A percentile compares a stretch with the other conserved stretches of the same genome.
phyloP scores from a whole-genome alignment of 2,329 filamentous ascomycete species.

The Didymellaceae sp. region DNA sequence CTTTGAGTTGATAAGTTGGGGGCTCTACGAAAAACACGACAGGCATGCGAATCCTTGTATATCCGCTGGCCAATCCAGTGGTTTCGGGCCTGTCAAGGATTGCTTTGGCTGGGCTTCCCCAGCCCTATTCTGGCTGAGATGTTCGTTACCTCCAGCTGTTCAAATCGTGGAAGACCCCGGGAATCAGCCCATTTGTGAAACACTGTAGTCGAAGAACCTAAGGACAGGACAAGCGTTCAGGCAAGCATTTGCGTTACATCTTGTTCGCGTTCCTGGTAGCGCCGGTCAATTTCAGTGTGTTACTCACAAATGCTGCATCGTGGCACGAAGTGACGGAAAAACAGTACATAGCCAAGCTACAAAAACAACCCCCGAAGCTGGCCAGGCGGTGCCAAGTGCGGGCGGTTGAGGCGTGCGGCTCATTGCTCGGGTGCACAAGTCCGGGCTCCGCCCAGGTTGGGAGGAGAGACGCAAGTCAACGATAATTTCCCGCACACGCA shows the following conservation, averaged over 20 bases:
- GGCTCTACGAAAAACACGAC: slow-evolving; percentile 13
- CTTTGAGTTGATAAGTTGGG: slow-evolving; percentile 1
- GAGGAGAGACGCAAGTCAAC: slow-evolving; percentile 2
- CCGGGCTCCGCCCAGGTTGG: background rate
- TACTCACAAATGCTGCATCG: background rate
- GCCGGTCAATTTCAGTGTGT: background rate
- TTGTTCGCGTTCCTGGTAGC: slow-evolving; percentile 19
- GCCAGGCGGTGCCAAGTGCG: slow-evolving; percentile 10
- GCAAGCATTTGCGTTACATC: slow-evolving; percentile 11
- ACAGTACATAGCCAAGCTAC: slow-evolving; percentile 7
- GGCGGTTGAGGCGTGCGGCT: slow-evolving; percentile 12
- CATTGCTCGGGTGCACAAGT: slow-evolving; percentile 12
- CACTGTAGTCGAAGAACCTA: background rate
- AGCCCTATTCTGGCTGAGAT: slow-evolving; percentile 14
- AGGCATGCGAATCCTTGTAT: slow-evolving; percentile 15
- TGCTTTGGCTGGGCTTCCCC: slow-evolving; percentile 9
- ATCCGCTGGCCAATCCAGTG: background rate
- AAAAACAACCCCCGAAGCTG: background rate
- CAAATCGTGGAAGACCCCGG: slow-evolving; percentile 15
- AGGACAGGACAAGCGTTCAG: slow-evolving; percentile 10
- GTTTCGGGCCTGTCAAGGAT: background rate
- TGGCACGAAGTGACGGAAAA: slow-evolving; percentile 4
- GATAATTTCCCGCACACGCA: slow-evolving; percentile 11
- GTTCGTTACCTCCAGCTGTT: slow-evolving; percentile 16
- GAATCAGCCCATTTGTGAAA: slow-evolving; percentile 26